Conservation (phyloP, 1,284 basidiomycete genomes). For the Spongispora temasekensis region DNA sequence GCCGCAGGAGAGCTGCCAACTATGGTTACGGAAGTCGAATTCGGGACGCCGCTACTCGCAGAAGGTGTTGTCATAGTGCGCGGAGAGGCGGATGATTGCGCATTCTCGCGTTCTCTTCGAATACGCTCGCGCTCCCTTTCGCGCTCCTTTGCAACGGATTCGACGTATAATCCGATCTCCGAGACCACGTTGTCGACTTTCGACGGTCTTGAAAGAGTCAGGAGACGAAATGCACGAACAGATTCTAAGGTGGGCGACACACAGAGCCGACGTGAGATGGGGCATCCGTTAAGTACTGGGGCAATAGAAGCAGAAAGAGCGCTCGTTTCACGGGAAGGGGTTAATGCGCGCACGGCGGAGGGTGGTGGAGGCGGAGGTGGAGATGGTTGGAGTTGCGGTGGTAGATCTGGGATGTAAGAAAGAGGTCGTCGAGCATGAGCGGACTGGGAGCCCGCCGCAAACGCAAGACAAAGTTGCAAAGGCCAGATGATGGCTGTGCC, state of each 20-base stretch:
- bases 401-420: slow-evolving; percentile 60
- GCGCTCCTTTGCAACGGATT: slow-evolving; percentile 67
- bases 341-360: slow-evolving; percentile 15
- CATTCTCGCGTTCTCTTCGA: slow-evolving; percentile 59
- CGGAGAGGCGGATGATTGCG: slow-evolving; percentile 42
- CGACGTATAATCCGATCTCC: slow-evolving; percentile 67
- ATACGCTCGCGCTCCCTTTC: slow-evolving; percentile 73
- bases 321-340: slow-evolving; percentile 12
- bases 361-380: slow-evolving; percentile 40
- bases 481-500: slow-evolving; percentile 75
- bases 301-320: slow-evolving; percentile 2
- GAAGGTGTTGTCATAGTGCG: slow-evolving; percentile 33
- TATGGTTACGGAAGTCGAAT: slow-evolving; percentile 12
- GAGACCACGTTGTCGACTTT: slow-evolving; percentile 44
- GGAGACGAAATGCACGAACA: slow-evolving; percentile 24
- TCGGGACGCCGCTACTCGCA: slow-evolving; percentile 16
- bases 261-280: slow-evolving; percentile 25
- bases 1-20: slow-evolving; percentile 16
- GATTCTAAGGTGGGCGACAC: slow-evolving; percentile 25
- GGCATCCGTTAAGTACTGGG: slow-evolving; percentile 17
- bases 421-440: slow-evolving; percentile 46
- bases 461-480: slow-evolving; percentile 55
- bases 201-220: slow-evolving; percentile 27
- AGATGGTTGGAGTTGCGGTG: slow-evolving; percentile 65
- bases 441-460: slow-evolving; percentile 42